Conservation (phyloP, 2,329 filamentous ascomycete species). For the Verticillium nonalfalfae region DNA sequence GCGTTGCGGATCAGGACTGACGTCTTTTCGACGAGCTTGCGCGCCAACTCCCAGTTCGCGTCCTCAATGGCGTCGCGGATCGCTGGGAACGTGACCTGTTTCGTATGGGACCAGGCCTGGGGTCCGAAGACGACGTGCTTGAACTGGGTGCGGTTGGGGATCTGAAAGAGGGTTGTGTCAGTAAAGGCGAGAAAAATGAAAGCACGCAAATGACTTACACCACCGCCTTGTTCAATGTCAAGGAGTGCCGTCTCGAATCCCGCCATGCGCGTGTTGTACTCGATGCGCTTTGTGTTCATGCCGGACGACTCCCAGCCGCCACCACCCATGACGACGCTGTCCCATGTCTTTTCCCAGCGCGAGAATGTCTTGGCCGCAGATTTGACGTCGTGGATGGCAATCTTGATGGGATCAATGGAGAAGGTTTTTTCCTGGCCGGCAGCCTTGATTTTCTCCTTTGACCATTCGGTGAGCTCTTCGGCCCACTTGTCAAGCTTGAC, state of each 20-base stretch:
- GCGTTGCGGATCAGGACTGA: constrained; percentile 61
- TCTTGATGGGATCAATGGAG: constrained; percentile 52
- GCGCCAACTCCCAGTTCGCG: constrained; percentile 63
- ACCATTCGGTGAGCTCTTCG: constrained; percentile 41
- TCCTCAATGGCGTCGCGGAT: constrained; percentile 73
- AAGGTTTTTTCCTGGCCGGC: constrained; percentile 33
- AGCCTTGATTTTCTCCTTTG: constrained; percentile 47
- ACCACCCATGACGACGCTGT: constrained; percentile 60
- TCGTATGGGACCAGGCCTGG: constrained; percentile 65
- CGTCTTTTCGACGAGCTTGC: constrained; percentile 64
- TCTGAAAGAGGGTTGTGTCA: constrained; percentile 32
- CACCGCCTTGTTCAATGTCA: constrained; percentile 65
- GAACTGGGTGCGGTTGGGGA: constrained; percentile 85
- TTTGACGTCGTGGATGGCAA: constrained; percentile 57
- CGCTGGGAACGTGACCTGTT: constrained; percentile 51
- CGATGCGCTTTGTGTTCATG: constrained; percentile 60
- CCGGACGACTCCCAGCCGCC: constrained; percentile 71
- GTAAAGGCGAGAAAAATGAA: background rate
- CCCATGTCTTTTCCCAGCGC: constrained; percentile 73
- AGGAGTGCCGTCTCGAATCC: constrained; percentile 78
- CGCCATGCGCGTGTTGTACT: constrained; percentile 74
- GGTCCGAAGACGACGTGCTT: constrained; percentile 90
- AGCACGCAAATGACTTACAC: constrained; percentile 43
- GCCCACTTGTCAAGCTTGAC: constrained; percentile 58
- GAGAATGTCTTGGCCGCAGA: constrained; percentile 59